A percentile compares a stretch with the other conserved stretches of the same genome.
These are phyloP conservation scores for Kwoniella mangroviensis DNA, from an alignment of 768 basidiomycete species.

Conservation along the genomic window DNA sequence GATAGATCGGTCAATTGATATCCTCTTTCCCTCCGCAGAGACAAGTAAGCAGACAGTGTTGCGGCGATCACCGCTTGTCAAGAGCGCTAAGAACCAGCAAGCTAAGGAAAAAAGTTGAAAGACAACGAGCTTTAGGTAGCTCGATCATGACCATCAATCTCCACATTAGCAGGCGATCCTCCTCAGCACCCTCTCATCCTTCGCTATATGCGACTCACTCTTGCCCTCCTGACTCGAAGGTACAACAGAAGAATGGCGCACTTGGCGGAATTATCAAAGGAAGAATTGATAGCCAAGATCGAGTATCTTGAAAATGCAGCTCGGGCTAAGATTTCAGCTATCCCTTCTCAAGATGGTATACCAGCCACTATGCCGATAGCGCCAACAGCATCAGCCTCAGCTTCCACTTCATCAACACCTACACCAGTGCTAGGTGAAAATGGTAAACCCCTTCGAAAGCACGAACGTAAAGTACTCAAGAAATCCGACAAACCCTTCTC, in stretches of 20 bases:
- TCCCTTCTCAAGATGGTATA: constrained; percentile 14
- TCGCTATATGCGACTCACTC: constrained; percentile 17
- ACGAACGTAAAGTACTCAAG: constrained; percentile 7
- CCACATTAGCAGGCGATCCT: background rate
- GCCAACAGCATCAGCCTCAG: constrained; percentile 41
- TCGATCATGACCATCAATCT: background rate
- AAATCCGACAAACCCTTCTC: constrained; percentile 62
- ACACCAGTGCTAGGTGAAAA: constrained; percentile 3
- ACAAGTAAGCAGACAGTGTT: background rate
- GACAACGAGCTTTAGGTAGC: background rate
- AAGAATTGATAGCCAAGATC: constrained; percentile 73
- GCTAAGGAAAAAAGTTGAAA: background rate
- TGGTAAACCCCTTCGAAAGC: constrained; percentile 11
- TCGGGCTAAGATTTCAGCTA: background rate
- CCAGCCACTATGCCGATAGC: constrained; percentile 19
- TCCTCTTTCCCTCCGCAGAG: background rate
- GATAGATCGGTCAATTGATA: background rate
- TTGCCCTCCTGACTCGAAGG: constrained; percentile 6
- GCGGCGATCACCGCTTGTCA: background rate
- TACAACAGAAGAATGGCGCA: constrained; percentile 16
- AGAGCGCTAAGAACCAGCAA: background rate
- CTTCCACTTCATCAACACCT: constrained; percentile 32
- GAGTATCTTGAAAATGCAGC: constrained; percentile 63
- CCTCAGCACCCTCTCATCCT: background rate
- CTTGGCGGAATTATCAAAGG: constrained; percentile 68